Percentiles rank a stretch among this genome's conserved stretches.
Evolutionary conservation across 768 basidiomycete species (phyloP).

Genomic region (Sporobolomyces pararoseus): DNA sequence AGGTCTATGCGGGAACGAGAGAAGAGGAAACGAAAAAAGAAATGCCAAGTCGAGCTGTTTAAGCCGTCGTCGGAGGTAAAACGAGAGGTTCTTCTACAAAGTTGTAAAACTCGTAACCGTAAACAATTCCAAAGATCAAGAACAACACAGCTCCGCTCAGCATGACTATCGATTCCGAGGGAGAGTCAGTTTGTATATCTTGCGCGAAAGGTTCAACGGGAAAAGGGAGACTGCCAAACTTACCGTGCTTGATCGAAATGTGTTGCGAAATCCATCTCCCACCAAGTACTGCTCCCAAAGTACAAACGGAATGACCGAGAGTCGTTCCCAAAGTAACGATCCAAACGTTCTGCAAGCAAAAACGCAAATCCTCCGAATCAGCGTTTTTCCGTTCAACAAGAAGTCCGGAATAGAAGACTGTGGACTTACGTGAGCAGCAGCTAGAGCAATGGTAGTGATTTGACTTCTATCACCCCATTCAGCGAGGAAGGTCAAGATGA

Average conservation of each 20-base stretch:
- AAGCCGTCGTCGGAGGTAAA: background rate
- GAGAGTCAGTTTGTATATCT: too few relatives aligned
- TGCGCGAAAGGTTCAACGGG: conserved; percentile 14
- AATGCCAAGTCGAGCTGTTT: background rate
- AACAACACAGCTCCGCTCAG: conserved; percentile 76
- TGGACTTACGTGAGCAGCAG: conserved; percentile 84
- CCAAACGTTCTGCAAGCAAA: conserved; percentile 69
- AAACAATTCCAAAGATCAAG: conserved; percentile 64
- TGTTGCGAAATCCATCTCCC: conserved; percentile 88
- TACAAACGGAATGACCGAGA: conserved; percentile 80
- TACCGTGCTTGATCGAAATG: conserved; percentile 91
- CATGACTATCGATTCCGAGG: too few relatives aligned
- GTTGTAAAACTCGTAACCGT: conserved; percentile 42
- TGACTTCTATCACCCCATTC: conserved; percentile 99
- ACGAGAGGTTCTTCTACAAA: conserved; percentile 23
- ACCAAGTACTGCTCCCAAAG: conserved; percentile 83
- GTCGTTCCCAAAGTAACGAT: conserved; percentile 86
- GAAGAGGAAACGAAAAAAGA: background rate
- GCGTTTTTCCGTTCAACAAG: background rate
- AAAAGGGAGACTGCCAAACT: conserved; percentile 46
- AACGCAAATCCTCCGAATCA: background rate
- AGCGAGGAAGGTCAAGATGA: conserved; percentile 91
- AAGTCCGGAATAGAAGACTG: background rate
- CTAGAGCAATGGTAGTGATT: conserved; percentile 92
- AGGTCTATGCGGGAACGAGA: too few relatives aligned